These are phyloP conservation scores for Penicillium daleae DNA, from an alignment of 495 filamentous ascomycete genomes.

Conservation along the genomic window DNA sequence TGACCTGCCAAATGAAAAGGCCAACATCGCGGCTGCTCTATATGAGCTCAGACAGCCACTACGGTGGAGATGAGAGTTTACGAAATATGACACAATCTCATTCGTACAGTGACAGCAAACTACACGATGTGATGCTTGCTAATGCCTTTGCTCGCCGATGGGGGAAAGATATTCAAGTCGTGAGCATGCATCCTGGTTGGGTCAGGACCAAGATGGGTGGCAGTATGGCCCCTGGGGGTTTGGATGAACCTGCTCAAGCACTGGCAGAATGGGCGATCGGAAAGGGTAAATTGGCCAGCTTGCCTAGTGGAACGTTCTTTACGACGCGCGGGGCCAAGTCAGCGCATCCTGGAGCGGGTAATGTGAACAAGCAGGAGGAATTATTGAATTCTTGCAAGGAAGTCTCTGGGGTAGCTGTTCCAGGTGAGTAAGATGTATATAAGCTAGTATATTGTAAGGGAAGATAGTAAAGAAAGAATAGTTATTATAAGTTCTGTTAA, in stretches of 20 bases:
- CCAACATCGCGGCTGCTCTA: conserved; percentile 55
- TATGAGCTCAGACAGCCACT: conserved; percentile 56
- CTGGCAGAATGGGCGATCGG: conserved; percentile 52
- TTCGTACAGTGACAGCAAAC: conserved; percentile 56
- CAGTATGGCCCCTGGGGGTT: conserved; percentile 45
- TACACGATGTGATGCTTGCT: conserved; percentile 58
- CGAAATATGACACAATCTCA: conserved; percentile 39
- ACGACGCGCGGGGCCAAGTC: conserved; percentile 29
- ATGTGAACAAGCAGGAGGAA: conserved; percentile 39
- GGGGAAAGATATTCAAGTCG: conserved; percentile 49
- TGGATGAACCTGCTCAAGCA: conserved; percentile 48
- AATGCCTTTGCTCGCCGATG: conserved; percentile 56
- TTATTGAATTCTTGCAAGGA: conserved; percentile 35
- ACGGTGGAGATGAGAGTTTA: conserved; percentile 48
- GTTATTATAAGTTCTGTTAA: too few species aligned
- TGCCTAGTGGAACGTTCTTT: conserved; percentile 34
- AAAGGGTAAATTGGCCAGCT: conserved; percentile 27
- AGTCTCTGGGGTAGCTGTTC: conserved; percentile 33
- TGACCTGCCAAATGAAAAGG: conserved; percentile 55
- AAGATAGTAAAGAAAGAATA: too few species aligned
- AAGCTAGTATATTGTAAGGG: too few species aligned
- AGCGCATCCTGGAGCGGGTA: conserved; percentile 32
- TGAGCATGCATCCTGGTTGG: conserved; percentile 64
- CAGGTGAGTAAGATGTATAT: conserved; percentile 16
- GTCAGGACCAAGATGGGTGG: conserved; percentile 67